Evolutionary conservation across 371 early-diverging fungal genomes (phyloP).

Genomic region (Actinomortierella ambigua): DNA sequence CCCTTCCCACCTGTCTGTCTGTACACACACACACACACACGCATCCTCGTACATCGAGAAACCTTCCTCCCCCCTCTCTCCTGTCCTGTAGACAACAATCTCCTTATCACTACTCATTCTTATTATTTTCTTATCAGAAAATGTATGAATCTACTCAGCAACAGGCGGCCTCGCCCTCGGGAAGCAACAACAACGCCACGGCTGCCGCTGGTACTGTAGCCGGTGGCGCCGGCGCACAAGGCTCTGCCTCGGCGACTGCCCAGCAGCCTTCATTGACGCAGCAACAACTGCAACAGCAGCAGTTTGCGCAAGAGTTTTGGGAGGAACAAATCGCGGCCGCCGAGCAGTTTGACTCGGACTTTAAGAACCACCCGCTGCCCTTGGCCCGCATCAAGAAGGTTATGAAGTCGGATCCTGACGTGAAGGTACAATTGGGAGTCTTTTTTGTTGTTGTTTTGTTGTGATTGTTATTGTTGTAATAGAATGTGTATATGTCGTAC

Average conservation of each 20-base stretch:
- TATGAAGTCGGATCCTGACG: slow-evolving; percentile 96
- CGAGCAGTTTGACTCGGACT: slow-evolving; percentile 64
- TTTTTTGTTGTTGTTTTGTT: no score
- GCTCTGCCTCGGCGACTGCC: slow-evolving; percentile 1
- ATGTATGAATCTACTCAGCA: no score
- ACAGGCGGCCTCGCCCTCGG: no score
- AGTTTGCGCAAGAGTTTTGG: slow-evolving; percentile 56
- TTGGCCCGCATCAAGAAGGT: slow-evolving; percentile 94
- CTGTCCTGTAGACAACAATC: no score
- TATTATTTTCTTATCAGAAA: no score
- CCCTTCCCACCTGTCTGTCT: not conserved
- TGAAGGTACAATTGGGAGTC: slow-evolving; percentile 75
- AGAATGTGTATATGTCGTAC: no score
- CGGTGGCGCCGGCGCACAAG: no score
- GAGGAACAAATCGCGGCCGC: slow-evolving; percentile 55
- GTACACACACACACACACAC: not conserved
- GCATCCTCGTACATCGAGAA: not conserved
- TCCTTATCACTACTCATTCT: no score
- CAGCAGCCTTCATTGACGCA: slow-evolving; percentile 10
- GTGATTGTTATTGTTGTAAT: no score
- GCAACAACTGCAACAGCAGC: slow-evolving; percentile 32
- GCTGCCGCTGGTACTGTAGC: no score
- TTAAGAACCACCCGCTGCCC: slow-evolving; percentile 86
- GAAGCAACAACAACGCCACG: no score
- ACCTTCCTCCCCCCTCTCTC: no score